Percentiles rank a stretch among this genome's conserved stretches.
Conservation (phyloP, 2,329 filamentous ascomycete species). For the Didymella pinodella region DNA sequence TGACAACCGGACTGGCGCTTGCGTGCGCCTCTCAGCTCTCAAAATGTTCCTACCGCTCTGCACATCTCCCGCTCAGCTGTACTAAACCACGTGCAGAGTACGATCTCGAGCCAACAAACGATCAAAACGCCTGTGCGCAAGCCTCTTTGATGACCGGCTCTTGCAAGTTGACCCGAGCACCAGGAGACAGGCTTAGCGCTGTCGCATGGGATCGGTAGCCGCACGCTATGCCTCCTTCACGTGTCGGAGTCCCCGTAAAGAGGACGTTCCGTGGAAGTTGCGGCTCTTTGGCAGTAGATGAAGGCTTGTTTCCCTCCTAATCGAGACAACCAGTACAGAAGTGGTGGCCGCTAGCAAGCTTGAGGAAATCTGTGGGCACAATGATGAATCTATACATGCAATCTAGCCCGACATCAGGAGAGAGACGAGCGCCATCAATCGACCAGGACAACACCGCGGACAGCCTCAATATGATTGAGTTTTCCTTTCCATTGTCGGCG, state of each 20-base stretch:
- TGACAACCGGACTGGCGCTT: background rate
- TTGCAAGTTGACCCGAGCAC: constrained; percentile 11
- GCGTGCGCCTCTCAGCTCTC: constrained; percentile 10
- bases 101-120: background rate
- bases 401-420: constrained; percentile 6
- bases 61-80: constrained; percentile 12
- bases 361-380: background rate
- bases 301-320: constrained; percentile 9
- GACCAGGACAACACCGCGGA: background rate
- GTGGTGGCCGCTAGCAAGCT: background rate
- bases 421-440: constrained; percentile 2
- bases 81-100: constrained; percentile 5
- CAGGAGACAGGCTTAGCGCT: constrained; percentile 6
- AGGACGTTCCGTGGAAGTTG: constrained; percentile 9
- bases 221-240: constrained; percentile 9
- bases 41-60: constrained; percentile 6
- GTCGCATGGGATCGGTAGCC: constrained; percentile 14
- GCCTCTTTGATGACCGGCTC: constrained; percentile 10
- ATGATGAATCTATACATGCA: background rate
- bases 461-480: background rate
- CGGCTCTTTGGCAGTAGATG: constrained; percentile 9
- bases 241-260: constrained; percentile 10
- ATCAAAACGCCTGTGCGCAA: constrained; percentile 8
- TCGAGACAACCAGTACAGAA: constrained; percentile 1
- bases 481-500: constrained; percentile 8